Percentiles rank a stretch among this genome's conserved stretches.
These are phyloP conservation scores for Cubamyces sp. DNA, from an alignment of 768 basidiomycete genomes.

Conservation along the genomic window DNA sequence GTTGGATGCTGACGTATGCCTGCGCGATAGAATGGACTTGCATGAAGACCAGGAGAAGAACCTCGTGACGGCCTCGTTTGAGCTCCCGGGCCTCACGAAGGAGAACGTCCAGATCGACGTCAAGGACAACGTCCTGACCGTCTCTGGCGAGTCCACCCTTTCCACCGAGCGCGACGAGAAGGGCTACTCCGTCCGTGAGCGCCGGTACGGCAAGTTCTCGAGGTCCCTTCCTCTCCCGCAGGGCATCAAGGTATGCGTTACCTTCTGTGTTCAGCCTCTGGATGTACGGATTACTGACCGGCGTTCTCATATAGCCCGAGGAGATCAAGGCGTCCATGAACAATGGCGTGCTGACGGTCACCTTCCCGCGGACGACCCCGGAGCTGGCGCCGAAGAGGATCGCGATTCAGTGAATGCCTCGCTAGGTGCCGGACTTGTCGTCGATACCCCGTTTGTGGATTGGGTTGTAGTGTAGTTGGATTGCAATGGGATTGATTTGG, in stretches of 20 bases:
- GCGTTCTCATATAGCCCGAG: constrained; percentile 24
- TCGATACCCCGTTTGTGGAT: not conserved
- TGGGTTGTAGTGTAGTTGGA: constrained; percentile 2
- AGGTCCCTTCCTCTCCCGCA: constrained; percentile 32
- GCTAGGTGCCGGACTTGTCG: not conserved
- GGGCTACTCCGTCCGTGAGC: constrained; percentile 40
- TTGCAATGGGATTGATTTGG: not conserved
- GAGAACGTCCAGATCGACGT: constrained; percentile 56
- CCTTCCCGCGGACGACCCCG: constrained; percentile 49
- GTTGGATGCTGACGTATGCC: not conserved
- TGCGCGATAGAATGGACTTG: constrained; percentile 50
- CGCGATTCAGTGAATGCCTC: constrained; percentile 29
- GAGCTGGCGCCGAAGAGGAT: constrained; percentile 52
- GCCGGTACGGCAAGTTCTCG: constrained; percentile 34
- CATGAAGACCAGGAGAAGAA: constrained; percentile 51
- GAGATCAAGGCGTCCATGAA: constrained; percentile 49
- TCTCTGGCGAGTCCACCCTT: constrained; percentile 51
- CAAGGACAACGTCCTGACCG: constrained; percentile 49
- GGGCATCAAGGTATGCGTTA: constrained; percentile 32
- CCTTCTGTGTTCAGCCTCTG: not conserved
- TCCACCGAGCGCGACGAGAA: constrained; percentile 39
- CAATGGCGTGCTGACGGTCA: constrained; percentile 49
- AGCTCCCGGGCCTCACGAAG: constrained; percentile 56
- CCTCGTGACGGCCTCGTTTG: constrained; percentile 55
- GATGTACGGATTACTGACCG: constrained; percentile 2